Evolutionary conservation across 1,139 yeast genomes (phyloP).

Genomic region (Taphrina populina): DNA sequence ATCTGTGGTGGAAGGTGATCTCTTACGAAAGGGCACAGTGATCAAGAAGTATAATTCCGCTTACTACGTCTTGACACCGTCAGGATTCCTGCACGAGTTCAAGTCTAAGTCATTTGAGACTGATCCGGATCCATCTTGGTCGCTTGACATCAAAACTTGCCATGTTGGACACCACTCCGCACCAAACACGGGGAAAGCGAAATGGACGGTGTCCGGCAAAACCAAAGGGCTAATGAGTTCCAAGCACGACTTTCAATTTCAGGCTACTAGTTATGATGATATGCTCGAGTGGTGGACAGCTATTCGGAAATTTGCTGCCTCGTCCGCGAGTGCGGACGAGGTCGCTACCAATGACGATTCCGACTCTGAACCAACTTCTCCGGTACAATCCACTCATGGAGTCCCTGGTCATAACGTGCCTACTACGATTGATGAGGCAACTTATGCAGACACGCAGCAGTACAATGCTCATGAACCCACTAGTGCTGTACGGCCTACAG

Average conservation of each 20-base stretch:
- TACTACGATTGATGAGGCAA: no score
- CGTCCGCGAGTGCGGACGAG: conserved; percentile 12
- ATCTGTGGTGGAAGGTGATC: conserved; percentile 53
- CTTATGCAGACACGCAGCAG: no score
- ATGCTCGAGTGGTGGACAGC: conserved; percentile 52
- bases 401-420: no score
- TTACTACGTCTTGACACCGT: conserved; percentile 52
- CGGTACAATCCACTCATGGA: no score
- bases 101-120: conserved; percentile 48
- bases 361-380: conserved; percentile 18
- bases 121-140: conserved; percentile 51
- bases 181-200: conserved; percentile 47
- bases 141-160: conserved; percentile 53
- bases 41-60: conserved; percentile 49
- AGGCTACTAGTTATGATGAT: conserved; percentile 52
- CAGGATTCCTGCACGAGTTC: conserved; percentile 52
- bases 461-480: no score
- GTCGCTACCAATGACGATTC: conserved; percentile 23
- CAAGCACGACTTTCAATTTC: conserved; percentile 50
- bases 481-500: no score
- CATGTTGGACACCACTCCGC: conserved; percentile 47
- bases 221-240: conserved; percentile 40
- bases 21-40: conserved; percentile 48
- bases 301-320: conserved; percentile 45
- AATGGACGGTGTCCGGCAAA: conserved; percentile 51